Evolutionary conservation across 2,329 filamentous ascomycete genomes (phyloP), one percentile per base, ranked within the genome.

Genomic region (Xylariaceae sp.): DNA sequence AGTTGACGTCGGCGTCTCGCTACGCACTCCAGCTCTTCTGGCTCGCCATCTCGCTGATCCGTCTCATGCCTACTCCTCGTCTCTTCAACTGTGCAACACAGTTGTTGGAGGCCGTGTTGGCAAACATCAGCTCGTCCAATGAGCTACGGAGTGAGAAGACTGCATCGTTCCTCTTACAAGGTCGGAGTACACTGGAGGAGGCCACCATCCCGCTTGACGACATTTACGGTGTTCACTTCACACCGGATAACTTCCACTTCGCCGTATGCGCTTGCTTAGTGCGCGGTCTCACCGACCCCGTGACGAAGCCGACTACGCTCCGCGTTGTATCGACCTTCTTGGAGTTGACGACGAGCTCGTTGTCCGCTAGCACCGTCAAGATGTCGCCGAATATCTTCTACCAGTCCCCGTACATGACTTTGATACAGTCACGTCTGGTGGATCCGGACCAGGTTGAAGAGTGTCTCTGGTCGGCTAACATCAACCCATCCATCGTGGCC

Each of bases 21-120:
- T 89, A 89, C 67, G 84, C 86, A 0, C 74, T 87, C 39, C 86
- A 89, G 67, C 76, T 89, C 4, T 89, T 89, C 70, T 89, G 86
- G 86, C 76, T 89, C 39, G 85, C 85, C 8, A 82, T 88, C 64
- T 87, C 85, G 2, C 76, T 89, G 0, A 77, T 88, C 23, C 80
- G 86, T 6, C 78, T 88, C 2, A 83, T 88, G 13, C 86, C 86
- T 23, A 66, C 60, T 2, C 75, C 81, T 4, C 75, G 74, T 45
- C 77, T 88, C 1, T 88, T 88, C 74, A 88, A 87, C 70, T 87
- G 83, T 68, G 81, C 85, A 3, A 85, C 85, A 1, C 77, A 81
- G 35, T 86, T 89, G 57, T 75, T 89, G 1, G 85, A 88, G 66
- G 81, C 86, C 2, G 82, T 88, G 1, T 69, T 88, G 48, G 80